Percentiles rank a stretch among this genome's conserved stretches.
Evolutionary conservation across 176 grass and related monocot species (phyloP).

Genomic region (Areca catechu): DNA sequence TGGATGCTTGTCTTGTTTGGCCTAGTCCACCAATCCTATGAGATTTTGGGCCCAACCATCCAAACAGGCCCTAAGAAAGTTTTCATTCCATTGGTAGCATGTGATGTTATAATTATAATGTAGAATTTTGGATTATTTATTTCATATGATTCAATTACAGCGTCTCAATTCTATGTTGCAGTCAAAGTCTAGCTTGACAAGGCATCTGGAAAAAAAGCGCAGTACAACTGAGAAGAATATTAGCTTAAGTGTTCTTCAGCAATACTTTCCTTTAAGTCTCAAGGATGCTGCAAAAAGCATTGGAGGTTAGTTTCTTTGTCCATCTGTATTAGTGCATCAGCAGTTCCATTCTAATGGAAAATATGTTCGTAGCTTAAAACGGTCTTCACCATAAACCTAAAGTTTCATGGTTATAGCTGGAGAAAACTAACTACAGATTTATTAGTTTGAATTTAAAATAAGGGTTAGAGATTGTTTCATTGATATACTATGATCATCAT

Average conservation of each 20-base stretch:
- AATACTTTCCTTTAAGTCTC: slow-evolving; percentile 83
- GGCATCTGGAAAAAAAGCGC: slow-evolving; percentile 46
- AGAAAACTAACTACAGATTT: background rate
- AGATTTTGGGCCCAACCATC: too few species aligned
- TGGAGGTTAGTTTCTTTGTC: slow-evolving; percentile 42
- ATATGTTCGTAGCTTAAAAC: too few species aligned
- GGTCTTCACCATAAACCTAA: too few species aligned
- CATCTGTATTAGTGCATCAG: background rate
- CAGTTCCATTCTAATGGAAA: too few species aligned
- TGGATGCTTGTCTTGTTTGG: too few species aligned
- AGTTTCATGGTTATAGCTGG: slow-evolving; percentile 1
- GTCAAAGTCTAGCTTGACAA: slow-evolving; percentile 33
- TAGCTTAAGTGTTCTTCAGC: slow-evolving; percentile 83
- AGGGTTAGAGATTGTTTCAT: too few species aligned
- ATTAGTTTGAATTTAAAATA: too few species aligned
- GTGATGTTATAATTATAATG: slow-evolving; percentile 4
- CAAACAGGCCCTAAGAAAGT: too few species aligned
- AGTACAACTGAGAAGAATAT: slow-evolving; percentile 76
- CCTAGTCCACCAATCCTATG: too few species aligned
- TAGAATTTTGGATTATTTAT: background rate
- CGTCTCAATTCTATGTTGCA: slow-evolving; percentile 24
- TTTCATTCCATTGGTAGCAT: background rate
- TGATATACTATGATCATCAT: background rate
- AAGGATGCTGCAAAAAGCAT: slow-evolving; percentile 87
- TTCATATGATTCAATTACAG: background rate